phyloP scores from a whole-genome alignment of 768 basidiomycete species.

The Termitomyces sp. region DNA sequence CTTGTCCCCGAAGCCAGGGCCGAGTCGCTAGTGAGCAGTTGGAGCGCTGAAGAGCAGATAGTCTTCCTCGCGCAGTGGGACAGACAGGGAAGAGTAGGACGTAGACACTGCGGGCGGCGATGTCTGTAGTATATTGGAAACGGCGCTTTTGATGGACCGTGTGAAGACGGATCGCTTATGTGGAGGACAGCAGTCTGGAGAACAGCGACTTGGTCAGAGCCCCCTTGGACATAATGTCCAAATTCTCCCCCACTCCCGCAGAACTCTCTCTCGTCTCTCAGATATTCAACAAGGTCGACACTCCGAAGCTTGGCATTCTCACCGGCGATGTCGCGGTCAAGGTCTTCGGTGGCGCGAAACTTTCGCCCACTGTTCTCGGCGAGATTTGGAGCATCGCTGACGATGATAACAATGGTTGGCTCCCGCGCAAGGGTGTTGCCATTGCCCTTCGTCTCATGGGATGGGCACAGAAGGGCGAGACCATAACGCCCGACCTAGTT shows the following conservation, averaged over 20 bases:
- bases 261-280: slow-evolving; percentile 63
- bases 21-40: background rate
- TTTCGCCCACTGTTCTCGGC: slow-evolving; percentile 74
- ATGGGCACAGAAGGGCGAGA: slow-evolving; percentile 86
- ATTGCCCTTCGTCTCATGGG: slow-evolving; percentile 89
- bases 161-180: slow-evolving; percentile 13
- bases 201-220: slow-evolving; percentile 6
- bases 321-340: slow-evolving; percentile 90
- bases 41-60: background rate
- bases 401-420: slow-evolving; percentile 89
- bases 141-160: slow-evolving; percentile 12
- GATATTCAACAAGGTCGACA: slow-evolving; percentile 71
- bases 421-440: slow-evolving; percentile 85
- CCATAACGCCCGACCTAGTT: slow-evolving; percentile 56
- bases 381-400: slow-evolving; percentile 95
- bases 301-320: slow-evolving; percentile 77
- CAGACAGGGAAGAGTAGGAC: background rate
- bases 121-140: background rate
- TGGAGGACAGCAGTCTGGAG: background rate
- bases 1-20: background rate
- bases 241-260: slow-evolving; percentile 43
- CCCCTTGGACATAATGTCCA: slow-evolving; percentile 35
- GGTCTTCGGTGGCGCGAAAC: slow-evolving; percentile 80
- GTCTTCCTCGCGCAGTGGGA: no score
- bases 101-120: background rate